Evolutionary conservation across 306 rosid genomes (phyloP), one percentile per base, ranked within the genome.

Genomic region (Quercus mongolica): DNA sequence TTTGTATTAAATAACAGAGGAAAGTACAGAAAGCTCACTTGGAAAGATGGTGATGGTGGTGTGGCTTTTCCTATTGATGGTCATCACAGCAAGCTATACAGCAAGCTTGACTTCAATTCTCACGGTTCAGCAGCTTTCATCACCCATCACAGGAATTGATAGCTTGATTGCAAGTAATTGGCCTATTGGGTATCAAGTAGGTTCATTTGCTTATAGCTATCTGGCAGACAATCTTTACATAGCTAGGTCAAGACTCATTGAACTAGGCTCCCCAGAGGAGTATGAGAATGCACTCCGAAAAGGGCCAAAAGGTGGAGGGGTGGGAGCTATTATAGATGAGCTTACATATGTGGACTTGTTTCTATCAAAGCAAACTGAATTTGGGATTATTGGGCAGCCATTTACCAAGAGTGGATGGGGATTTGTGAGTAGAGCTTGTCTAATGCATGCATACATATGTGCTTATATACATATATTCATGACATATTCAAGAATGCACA

Each of bases 61-160:
- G 3, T 95, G 99, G 98, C 91, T 95, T 82, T 95, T 95, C 84
- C 86, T 92, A 33, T 84, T 95, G 90, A 88, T 95, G 99, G 99
- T 95, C 81, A 89, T 95, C 88, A 90, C 90, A 3, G 87, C 97
- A 74, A 92, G 99, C 93, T 95, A 95, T 78, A 95, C 97, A 35
- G 99, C 99, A 20, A 91, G 88, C 87, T 86, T 95, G 88, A 95
- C 97, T 78, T 94, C 99, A 76, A 91, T 92, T 87, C 99, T 94
- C 57, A 94, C 99, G 3, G 90, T 94, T 83, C 96, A 95, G 80
- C 91, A 91, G 85, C 97, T 95, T 82, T 90, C 94, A 2, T 92
- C 96, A 8, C 90, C 97, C 75, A 89, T 95, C 79, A 90, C 90
- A 2, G 99, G 99, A 87, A 86, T 95, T 21, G 98, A 95, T 75